phyloP scores from a whole-genome alignment of 78 protist genomes.

The Neovahlkampfia damariscottae region DNA sequence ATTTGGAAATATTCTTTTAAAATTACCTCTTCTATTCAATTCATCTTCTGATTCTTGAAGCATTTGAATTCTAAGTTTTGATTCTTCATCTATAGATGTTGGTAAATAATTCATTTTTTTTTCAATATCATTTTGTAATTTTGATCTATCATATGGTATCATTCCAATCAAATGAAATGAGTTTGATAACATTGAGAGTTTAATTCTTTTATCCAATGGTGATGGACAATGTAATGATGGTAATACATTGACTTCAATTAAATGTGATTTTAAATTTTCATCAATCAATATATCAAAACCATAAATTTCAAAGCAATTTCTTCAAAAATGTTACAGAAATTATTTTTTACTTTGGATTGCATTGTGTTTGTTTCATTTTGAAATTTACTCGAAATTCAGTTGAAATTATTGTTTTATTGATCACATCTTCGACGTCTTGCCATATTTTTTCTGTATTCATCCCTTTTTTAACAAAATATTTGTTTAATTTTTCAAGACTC shows the following conservation, averaged over 20 bases:
- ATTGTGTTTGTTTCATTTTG: too few species aligned
- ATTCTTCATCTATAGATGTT: background rate
- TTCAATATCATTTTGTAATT: background rate
- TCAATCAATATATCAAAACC: slow-evolving; percentile 59
- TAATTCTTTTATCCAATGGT: slow-evolving; percentile 28
- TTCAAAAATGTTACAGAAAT: background rate
- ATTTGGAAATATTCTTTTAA: background rate
- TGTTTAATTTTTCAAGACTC: slow-evolving; percentile 21
- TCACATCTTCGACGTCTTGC: slow-evolving; percentile 14
- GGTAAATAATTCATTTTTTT: background rate
- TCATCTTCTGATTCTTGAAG: background rate
- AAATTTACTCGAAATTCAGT: slow-evolving; percentile 12
- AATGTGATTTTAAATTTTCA: slow-evolving; percentile 2
- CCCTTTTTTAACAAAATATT: background rate
- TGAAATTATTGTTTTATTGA: slow-evolving; percentile 38
- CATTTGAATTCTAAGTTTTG: too few species aligned
- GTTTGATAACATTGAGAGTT: slow-evolving; percentile 3
- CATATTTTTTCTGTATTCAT: background rate
- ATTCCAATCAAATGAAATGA: slow-evolving; percentile 2
- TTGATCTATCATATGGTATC: slow-evolving; percentile 14
- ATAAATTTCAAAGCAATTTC: slow-evolving; percentile 41
- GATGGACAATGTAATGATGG: slow-evolving; percentile 25
- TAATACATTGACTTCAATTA: slow-evolving; percentile 35
- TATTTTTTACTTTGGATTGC: too few species aligned
- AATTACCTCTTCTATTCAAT: background rate